Percentiles rank a stretch among this genome's conserved stretches.
Evolutionary conservation across 805 yeast genomes (phyloP).

Genomic region (Candida broadrunensis): DNA sequence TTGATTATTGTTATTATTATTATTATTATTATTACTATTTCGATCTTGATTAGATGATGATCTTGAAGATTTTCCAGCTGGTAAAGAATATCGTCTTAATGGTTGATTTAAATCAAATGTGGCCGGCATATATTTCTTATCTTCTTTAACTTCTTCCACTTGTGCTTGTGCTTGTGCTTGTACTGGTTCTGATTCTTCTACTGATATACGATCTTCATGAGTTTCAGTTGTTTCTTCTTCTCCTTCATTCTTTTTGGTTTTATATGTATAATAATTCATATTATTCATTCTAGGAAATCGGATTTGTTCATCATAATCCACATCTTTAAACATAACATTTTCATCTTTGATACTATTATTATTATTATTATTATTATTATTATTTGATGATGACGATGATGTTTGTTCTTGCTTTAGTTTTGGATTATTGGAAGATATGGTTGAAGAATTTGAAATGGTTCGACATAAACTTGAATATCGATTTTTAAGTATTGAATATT

Average conservation of each 20-base stretch:
- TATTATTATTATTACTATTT: neutral
- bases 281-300: constrained; percentile 54
- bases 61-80: constrained; percentile 6
- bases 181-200: neutral
- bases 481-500: constrained; percentile 1
- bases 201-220: neutral
- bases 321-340: constrained; percentile 8
- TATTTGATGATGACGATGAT: neutral
- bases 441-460: neutral
- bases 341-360: neutral
- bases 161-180: neutral
- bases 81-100: constrained; percentile 30
- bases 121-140: constrained; percentile 39
- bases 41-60: neutral
- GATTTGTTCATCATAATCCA: constrained; percentile 52
- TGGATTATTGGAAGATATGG: neutral
- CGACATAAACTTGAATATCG: constrained; percentile 1
- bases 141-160: neutral
- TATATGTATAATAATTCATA: constrained; percentile 18
- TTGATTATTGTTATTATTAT: constrained; percentile 2
- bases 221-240: neutral
- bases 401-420: too few relatives aligned
- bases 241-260: neutral
- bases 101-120: constrained; percentile 43
- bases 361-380: neutral